A percentile compares a stretch with the other conserved stretches of the same genome.
These are phyloP conservation scores for Atkinsonella texensis DNA, from an alignment of 2,329 filamentous ascomycete genomes.

Conservation along the genomic window DNA sequence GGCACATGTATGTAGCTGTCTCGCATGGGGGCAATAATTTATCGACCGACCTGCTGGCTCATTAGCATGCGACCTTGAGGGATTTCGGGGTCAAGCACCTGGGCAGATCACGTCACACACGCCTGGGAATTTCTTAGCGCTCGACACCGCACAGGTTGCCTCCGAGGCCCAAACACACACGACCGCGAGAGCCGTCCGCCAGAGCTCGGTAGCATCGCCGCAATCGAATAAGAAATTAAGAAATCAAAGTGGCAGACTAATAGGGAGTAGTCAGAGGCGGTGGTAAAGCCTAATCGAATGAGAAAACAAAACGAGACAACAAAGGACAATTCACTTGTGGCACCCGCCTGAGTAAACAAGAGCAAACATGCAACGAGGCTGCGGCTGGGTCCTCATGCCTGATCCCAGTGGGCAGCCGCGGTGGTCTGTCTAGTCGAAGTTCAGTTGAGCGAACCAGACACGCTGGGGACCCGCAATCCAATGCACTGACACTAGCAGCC, in stretches of 20 bases:
- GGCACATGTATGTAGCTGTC: not conserved
- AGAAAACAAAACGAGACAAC: constrained; percentile 10
- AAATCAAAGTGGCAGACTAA: not conserved
- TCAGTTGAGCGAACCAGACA: too few relatives aligned
- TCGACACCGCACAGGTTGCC: not conserved
- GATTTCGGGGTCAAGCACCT: not conserved
- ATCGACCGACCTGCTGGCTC: not conserved
- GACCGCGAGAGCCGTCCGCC: not conserved
- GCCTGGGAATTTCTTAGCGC: not conserved
- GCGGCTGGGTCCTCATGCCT: too few relatives aligned
- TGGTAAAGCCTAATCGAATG: not conserved
- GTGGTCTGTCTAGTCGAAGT: not conserved
- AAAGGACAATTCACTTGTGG: constrained; percentile 3
- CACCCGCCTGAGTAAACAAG: constrained; percentile 1
- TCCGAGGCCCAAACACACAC: not conserved
- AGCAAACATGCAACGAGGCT: too few relatives aligned
- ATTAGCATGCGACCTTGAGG: not conserved
- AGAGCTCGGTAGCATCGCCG: not conserved
- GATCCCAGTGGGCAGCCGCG: not conserved
- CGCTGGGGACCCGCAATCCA: too few relatives aligned
- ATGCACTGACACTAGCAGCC: too few relatives aligned
- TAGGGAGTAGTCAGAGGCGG: not conserved
- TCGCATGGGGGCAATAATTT: not conserved
- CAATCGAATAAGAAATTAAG: not conserved
- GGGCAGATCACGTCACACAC: not conserved